These are phyloP conservation scores for Astrephomene gubernaculifera DNA, from an alignment of 139 green algal genomes.

Conservation along the genomic window DNA sequence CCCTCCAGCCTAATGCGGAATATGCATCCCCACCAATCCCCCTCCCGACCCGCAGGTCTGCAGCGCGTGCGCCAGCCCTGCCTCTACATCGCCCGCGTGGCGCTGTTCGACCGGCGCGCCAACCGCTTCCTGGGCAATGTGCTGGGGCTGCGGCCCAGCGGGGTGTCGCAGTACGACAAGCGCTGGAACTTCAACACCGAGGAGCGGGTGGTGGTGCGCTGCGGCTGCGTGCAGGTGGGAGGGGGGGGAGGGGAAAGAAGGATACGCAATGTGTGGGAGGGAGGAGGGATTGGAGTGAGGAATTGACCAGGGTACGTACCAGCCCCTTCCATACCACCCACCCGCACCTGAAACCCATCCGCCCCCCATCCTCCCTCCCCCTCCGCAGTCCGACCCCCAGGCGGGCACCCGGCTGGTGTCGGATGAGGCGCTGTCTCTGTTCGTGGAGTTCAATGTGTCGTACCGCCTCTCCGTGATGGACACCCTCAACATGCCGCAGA, in stretches of 20 bases:
- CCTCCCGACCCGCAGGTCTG: constrained; percentile 40
- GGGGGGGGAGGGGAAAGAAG: background rate
- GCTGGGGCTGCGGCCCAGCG: constrained; percentile 49
- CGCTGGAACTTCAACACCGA: constrained; percentile 53
- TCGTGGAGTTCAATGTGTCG: constrained; percentile 62
- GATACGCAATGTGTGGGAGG: too few species aligned
- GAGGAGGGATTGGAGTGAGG: too few species aligned
- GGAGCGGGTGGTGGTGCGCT: constrained; percentile 53
- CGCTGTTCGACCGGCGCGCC: constrained; percentile 53
- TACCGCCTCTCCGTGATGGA: constrained; percentile 56
- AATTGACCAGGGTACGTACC: too few species aligned
- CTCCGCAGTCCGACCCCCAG: constrained; percentile 44
- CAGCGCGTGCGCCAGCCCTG: constrained; percentile 35
- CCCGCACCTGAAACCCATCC: too few species aligned
- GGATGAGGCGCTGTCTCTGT: constrained; percentile 56
- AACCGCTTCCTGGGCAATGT: constrained; percentile 65
- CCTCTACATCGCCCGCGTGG: constrained; percentile 52
- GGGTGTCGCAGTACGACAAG: constrained; percentile 41
- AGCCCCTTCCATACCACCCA: too few species aligned
- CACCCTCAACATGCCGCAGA: constrained; percentile 56
- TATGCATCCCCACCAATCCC: background rate
- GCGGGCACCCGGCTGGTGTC: constrained; percentile 53
- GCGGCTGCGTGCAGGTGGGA: constrained; percentile 52
- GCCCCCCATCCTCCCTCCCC: too few species aligned
- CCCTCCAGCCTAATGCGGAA: background rate